Base-by-base conservation (phyloP, 495 filamentous ascomycete genomes). In the Penicillium tannophilum region DNA sequence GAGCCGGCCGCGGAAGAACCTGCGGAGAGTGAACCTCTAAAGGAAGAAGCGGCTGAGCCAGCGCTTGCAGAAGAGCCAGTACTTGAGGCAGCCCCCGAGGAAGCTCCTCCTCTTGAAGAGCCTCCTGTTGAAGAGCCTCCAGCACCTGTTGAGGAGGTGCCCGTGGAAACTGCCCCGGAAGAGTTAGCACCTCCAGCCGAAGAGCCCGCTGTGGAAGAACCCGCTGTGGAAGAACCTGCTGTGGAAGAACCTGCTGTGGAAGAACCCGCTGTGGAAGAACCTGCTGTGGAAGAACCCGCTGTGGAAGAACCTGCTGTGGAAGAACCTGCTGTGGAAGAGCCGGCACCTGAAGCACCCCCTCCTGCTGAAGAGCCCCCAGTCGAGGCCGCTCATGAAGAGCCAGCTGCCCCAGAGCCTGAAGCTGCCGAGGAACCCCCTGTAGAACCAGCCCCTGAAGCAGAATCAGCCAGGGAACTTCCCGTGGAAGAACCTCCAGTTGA, bases 91-190 rank as follows among this genome's bases (percentile, higher is more conserved):
- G 33, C 19, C 7, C 14, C 30, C 16, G 26, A n/a, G 16, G 35
- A 52, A 14, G 6, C 47, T 14, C 41, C 39, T 14, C 0, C 53
- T 10, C 19, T 28, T 49, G 43, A 23, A 20, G 44, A 36, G 33
- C 33, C 39, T 4, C 4, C 39, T 17, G 39, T 2, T 4, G 39
- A 47, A 6, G 44, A 47, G 14, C 43, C 49, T n/a, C 46, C 44
- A 17, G 59, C 56, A 12, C 51, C 47, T 14, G 20, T 58, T 10
- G 55, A 62, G 50, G 66, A 68, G 30, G 39, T 54, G 23, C 41
- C 58, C 26, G 42, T 52, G 16, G 71, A 64, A 6, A 3, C 28
- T 16, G 14, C 10, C 12, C 10, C 42, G 5, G 42, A 8, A 19
- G 54, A 63, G 0, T 24, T 9, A 36, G 4, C 33, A 36, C 33